phyloP scores from a whole-genome alignment of 768 basidiomycete species.

The Mycena albidolilacea region DNA sequence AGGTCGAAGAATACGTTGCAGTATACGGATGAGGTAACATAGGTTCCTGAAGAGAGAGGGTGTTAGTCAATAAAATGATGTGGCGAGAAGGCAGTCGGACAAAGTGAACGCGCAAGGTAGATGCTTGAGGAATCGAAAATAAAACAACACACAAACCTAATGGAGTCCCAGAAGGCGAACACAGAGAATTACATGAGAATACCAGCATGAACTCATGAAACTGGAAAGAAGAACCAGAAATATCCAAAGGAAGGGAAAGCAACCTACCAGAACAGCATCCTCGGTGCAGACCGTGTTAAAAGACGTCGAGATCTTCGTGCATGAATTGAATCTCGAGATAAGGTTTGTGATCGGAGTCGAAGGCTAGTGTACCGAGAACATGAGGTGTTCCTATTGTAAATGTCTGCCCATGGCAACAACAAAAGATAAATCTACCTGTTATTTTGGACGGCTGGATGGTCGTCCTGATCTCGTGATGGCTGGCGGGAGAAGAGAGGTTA shows the following conservation, averaged over 20 bases:
- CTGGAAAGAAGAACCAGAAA: slow-evolving; percentile 7
- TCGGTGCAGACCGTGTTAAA: slow-evolving; percentile 1
- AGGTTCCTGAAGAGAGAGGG: neutral
- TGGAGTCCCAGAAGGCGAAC: slow-evolving; percentile 7
- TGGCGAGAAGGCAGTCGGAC: slow-evolving; percentile 4
- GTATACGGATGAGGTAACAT: no score
- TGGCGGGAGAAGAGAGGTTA: neutral
- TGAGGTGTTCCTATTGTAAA: slow-evolving; percentile 3
- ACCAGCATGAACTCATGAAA: slow-evolving; percentile 2
- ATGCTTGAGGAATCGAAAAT: slow-evolving; percentile 8
- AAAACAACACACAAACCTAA: neutral
- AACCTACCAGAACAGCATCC: slow-evolving; percentile 1
- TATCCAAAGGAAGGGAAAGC: slow-evolving; percentile 6
- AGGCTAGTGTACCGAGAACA: slow-evolving; percentile 13
- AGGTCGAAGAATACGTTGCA: no score
- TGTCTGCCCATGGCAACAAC: slow-evolving; percentile 12
- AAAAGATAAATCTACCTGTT: slow-evolving; percentile 3
- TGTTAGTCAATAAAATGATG: slow-evolving; percentile 1
- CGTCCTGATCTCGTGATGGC: neutral
- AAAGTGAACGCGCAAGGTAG: slow-evolving; percentile 1
- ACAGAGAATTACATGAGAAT: neutral
- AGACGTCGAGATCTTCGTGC: neutral
- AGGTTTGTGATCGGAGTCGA: neutral
- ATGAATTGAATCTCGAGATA: neutral
- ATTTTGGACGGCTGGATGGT: neutral